Percentiles rank a stretch among this genome's conserved stretches.
Conservation (phyloP, 1,139 yeast species). For the Candida glucosophila region DNA sequence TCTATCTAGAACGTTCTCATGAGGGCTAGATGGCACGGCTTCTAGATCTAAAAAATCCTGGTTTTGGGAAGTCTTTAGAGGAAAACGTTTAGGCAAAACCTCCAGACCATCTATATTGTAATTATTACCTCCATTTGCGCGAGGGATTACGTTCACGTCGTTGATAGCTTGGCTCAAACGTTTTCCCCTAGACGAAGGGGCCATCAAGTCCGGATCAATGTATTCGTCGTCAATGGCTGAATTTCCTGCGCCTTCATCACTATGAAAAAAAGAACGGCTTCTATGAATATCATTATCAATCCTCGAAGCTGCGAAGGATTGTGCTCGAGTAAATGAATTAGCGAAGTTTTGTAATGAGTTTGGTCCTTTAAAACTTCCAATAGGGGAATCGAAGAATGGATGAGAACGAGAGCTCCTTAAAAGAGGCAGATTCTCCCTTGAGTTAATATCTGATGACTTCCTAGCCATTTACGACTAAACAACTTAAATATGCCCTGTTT, state of each 20-base stretch:
- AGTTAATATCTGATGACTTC: too few species aligned
- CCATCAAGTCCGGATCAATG: slow-evolving; percentile 65
- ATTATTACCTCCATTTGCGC: slow-evolving; percentile 10
- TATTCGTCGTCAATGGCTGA: slow-evolving; percentile 41
- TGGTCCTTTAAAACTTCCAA: slow-evolving; percentile 41
- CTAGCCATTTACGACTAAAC: too few species aligned
- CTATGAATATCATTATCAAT: slow-evolving; percentile 37
- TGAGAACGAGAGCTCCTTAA: slow-evolving; percentile 18
- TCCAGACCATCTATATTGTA: slow-evolving; percentile 37
- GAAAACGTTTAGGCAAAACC: too few species aligned
- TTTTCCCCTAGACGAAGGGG: slow-evolving; percentile 58
- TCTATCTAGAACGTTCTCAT: slow-evolving; percentile 9
- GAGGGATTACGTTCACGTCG: slow-evolving; percentile 23
- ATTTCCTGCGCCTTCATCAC: slow-evolving; percentile 9
- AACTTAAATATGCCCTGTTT: too few species aligned
- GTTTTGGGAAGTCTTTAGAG: too few species aligned
- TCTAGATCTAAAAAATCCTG: slow-evolving; percentile 27
- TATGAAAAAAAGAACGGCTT: slow-evolving; percentile 32
- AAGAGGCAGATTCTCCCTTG: slow-evolving; percentile 16
- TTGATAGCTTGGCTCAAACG: slow-evolving; percentile 49
- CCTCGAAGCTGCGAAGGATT: slow-evolving; percentile 36
- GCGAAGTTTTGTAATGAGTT: slow-evolving; percentile 42
- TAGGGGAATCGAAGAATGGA: slow-evolving; percentile 28
- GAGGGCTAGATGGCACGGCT: slow-evolving; percentile 21
- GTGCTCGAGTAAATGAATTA: slow-evolving; percentile 39